phyloP scores from a whole-genome alignment of 805 yeast genomes.

The Ogataea angusta region DNA sequence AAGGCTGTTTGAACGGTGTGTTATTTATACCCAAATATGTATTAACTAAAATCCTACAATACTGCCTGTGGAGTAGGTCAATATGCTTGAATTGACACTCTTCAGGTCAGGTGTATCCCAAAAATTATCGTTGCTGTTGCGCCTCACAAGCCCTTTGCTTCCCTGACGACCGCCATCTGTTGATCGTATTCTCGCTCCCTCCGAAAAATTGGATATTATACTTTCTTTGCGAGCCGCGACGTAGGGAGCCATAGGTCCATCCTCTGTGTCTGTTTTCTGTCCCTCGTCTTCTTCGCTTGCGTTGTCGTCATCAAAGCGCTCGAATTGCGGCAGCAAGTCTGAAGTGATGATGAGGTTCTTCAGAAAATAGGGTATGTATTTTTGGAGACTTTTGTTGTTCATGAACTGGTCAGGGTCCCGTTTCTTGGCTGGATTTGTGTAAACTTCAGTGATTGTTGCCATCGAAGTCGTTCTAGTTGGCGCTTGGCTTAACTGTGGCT shows the following conservation, averaged over 20 bases:
- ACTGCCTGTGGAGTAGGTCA: slow-evolving; percentile 28
- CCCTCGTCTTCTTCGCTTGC: slow-evolving; percentile 5
- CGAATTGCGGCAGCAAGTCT: slow-evolving; percentile 22
- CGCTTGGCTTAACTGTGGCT: background rate
- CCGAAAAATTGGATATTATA: slow-evolving; percentile 14
- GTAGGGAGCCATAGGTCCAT: slow-evolving; percentile 1
- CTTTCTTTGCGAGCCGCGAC: slow-evolving; percentile 15
- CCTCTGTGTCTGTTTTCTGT: slow-evolving; percentile 12
- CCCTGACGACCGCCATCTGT: slow-evolving; percentile 4
- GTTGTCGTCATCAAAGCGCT: slow-evolving; percentile 10
- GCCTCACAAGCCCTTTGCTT: slow-evolving; percentile 2
- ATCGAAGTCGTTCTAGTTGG: slow-evolving; percentile 15
- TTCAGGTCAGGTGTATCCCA: slow-evolving; percentile 23
- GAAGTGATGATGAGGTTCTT: slow-evolving; percentile 27
- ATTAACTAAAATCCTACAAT: slow-evolving; percentile 24
- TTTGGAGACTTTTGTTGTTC: slow-evolving; percentile 31
- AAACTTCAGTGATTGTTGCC: slow-evolving; percentile 11
- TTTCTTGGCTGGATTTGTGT: background rate
- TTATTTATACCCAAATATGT: background rate
- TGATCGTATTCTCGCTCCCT: slow-evolving; percentile 1
- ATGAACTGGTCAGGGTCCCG: slow-evolving; percentile 21
- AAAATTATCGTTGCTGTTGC: slow-evolving; percentile 15
- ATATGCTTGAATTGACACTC: slow-evolving; percentile 25
- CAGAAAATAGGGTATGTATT: slow-evolving; percentile 30
- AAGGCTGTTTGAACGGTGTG: slow-evolving; percentile 4